phyloP scores from a whole-genome alignment of 306 rosid species.

The Begonia peltatifolia region DNA sequence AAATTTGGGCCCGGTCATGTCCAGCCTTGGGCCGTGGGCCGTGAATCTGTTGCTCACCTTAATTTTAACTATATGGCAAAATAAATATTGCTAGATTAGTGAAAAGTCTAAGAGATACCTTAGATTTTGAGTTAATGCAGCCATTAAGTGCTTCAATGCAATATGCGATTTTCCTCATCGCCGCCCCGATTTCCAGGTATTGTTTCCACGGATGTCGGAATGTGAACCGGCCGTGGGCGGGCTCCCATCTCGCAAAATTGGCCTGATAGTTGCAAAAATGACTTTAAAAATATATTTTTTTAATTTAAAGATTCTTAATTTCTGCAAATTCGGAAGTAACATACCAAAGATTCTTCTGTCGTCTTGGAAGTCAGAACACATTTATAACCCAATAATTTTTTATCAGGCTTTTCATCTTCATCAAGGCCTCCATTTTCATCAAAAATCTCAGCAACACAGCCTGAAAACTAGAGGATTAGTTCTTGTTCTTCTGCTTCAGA shows the following conservation, averaged over 20 bases:
- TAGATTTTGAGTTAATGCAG: constrained; percentile 35
- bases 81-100: too few relatives aligned
- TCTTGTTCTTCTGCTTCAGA: background rate
- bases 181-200: constrained; percentile 57
- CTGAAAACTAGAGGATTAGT: constrained; percentile 5
- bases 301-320: background rate
- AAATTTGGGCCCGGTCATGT: too few relatives aligned
- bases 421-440: constrained; percentile 5
- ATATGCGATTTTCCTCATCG: constrained; percentile 63
- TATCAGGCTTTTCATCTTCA: constrained; percentile 19
- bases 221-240: constrained; percentile 62
- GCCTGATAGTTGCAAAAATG: constrained; percentile 29
- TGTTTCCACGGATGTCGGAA: constrained; percentile 84
- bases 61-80: too few relatives aligned
- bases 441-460: constrained; percentile 37
- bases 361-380: constrained; percentile 52
- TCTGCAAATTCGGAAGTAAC: background rate
- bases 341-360: constrained; percentile 60
- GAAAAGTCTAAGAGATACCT: constrained; percentile 20
- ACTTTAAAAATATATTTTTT: background rate
- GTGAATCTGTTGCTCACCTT: too few relatives aligned
- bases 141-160: constrained; percentile 71
- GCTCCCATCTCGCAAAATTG: constrained; percentile 86
- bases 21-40: too few relatives aligned
- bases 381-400: constrained; percentile 41